Evolutionary conservation across 2,329 filamentous ascomycete genomes (phyloP), one percentile per base, ranked within the genome.

Genomic region (Microcera coccophila): DNA sequence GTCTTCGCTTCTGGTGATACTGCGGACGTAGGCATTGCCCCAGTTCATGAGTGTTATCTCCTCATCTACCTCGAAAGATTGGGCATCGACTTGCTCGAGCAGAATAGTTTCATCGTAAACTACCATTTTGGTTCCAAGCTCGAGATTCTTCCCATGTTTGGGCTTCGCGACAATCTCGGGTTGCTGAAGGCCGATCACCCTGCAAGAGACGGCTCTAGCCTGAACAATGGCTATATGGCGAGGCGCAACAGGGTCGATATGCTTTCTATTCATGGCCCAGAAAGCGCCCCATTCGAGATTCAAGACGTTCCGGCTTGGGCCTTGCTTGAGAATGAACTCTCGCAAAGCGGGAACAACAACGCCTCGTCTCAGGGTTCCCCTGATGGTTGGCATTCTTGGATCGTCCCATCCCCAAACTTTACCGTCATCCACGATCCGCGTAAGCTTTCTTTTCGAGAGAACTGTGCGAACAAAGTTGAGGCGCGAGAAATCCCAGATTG

Each of bases 1-100:
- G 73, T 73, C 15, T 67, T 66, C 21, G 70, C 67, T 36, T 78
- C 73, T 48, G 87, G 80, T 45, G n/a, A n/a, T n/a, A n/a, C 82
- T 79, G 42, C 82, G 79, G 18, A 93, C 85, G 53, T 90, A 79
- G 11, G 86, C 88, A 60, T 95, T 94, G 56, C 91, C 93, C 91
- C 91, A 97, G 65, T 86, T 86, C 91, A 96, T 96, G 31, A 96
- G 76, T 0, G 91, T 96, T 58, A 97, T 87, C 67, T 96, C 90
- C 71, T 97, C 91, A 60, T 85, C 83, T 47, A 85, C 76, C 57
- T 81, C 85, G 69, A 96, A 94, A 19, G 78, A 78, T 63, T 84
- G 83, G 48, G 85, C 88, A 58, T 97, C 91, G 35, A 77, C 85
- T 68, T 96, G 91, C 62, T 96, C 91, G 39, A 97, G 72, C 47